These are phyloP conservation scores for Stephania cephalantha DNA, from an alignment of 164 flowering plant species.

Conservation along the genomic window DNA sequence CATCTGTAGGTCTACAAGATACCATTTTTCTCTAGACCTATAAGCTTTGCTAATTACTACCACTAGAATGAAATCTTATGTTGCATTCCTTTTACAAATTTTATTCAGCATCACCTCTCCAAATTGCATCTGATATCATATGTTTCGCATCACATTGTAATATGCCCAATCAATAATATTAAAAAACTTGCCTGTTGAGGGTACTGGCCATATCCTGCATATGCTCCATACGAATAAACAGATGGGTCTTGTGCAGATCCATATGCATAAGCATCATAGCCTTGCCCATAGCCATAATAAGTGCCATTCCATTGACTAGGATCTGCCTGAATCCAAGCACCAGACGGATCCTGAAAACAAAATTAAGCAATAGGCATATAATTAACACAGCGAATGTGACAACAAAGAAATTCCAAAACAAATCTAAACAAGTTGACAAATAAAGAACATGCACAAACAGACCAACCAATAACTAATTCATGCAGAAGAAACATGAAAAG, in stretches of 20 bases:
- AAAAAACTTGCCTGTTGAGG: constrained; percentile 66
- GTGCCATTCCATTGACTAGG: constrained; percentile 71
- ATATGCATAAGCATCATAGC: constrained; percentile 89
- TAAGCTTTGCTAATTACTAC: background rate
- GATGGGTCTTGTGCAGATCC: constrained; percentile 80
- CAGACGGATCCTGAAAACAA: constrained; percentile 55
- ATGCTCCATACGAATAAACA: constrained; percentile 75
- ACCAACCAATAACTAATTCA: background rate
- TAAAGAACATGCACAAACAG: background rate
- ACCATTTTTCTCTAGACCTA: background rate
- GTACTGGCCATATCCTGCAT: constrained; percentile 74
- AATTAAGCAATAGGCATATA: constrained; percentile 6
- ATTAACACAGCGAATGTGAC: constrained; percentile 3
- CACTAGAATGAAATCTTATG: no score
- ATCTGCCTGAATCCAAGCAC: constrained; percentile 66
- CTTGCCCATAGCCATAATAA: constrained; percentile 94
- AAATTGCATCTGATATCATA: background rate
- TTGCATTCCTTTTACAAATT: no score
- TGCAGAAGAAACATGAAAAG: no score
- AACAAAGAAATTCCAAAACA: background rate
- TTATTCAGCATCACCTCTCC: no score
- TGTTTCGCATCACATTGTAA: background rate
- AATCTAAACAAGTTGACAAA: background rate
- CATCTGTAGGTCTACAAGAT: background rate
- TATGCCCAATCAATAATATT: background rate